phyloP scores from a whole-genome alignment of 2,329 filamentous ascomycete species.

The Rhexocercosporidium sp. region DNA sequence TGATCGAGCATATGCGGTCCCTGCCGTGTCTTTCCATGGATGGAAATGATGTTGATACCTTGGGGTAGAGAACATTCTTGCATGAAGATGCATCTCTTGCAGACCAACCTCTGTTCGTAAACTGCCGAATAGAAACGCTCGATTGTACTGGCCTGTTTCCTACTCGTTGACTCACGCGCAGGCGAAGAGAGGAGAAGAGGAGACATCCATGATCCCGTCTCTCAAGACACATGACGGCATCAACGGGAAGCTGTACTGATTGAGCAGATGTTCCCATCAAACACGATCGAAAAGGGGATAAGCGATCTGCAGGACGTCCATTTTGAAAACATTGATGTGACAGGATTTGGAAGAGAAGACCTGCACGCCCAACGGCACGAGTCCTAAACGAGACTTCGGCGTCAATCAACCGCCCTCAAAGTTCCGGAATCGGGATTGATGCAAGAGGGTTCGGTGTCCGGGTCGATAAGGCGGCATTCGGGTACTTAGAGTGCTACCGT shows the following conservation, averaged over 20 bases:
- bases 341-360: neutral
- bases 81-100: neutral
- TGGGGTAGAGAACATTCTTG: neutral
- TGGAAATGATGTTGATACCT: neutral
- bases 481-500: neutral
- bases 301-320: constrained; percentile 10
- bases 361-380: constrained; percentile 6
- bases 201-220: neutral
- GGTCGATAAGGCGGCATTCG: neutral
- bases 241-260: neutral
- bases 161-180: neutral
- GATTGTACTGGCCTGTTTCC: neutral
- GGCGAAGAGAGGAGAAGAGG: neutral
- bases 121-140: neutral
- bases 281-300: constrained; percentile 6
- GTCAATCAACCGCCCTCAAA: neutral
- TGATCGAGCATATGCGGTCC: constrained; percentile 7
- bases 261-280: neutral
- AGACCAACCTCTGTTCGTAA: constrained; percentile 4
- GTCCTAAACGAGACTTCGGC: neutral
- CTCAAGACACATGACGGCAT: constrained; percentile 15
- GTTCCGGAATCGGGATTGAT: neutral
- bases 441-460: neutral
- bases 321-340: neutral
- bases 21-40: constrained; percentile 20